These are phyloP conservation scores for Gastrolobium bilobum DNA, from an alignment of 306 rosid species.

Conservation along the genomic window DNA sequence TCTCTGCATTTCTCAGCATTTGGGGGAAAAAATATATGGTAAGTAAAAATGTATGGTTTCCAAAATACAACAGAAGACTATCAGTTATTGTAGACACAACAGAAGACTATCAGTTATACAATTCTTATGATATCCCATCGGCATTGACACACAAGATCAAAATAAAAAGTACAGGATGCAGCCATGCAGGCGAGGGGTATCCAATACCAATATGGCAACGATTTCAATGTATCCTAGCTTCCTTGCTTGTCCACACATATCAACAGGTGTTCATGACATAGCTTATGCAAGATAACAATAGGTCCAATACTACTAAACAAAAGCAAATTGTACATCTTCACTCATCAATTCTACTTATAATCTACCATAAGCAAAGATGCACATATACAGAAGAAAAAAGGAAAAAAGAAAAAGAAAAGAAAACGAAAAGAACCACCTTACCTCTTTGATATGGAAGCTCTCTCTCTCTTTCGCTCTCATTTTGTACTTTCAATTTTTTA, in stretches of 20 bases:
- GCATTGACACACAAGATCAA: background rate
- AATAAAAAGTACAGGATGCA: background rate
- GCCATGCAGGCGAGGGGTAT: background rate
- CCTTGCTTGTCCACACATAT: background rate
- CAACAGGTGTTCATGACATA: background rate
- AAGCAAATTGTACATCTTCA: background rate
- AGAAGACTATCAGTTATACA: background rate
- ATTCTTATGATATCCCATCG: background rate
- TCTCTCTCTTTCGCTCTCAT: background rate
- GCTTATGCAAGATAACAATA: background rate
- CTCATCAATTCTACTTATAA: background rate
- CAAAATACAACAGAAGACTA: background rate
- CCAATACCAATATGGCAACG: background rate
- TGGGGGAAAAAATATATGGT: background rate
- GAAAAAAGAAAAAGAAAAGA: no score
- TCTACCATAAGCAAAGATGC: constrained; percentile 11
- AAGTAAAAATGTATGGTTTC: constrained; percentile 1
- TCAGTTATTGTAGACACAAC: constrained; percentile 6
- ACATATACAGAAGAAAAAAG: background rate
- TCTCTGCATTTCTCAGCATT: constrained; percentile 68
- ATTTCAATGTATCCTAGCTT: background rate
- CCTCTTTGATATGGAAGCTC: background rate
- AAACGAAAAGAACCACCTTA: no score
- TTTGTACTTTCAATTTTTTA: no score
- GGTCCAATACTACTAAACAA: background rate